Percentiles rank a stretch among this genome's conserved stretches.
These are phyloP conservation scores for Lathyrus sativus DNA, from an alignment of 306 rosid genomes.

Conservation along the genomic window DNA sequence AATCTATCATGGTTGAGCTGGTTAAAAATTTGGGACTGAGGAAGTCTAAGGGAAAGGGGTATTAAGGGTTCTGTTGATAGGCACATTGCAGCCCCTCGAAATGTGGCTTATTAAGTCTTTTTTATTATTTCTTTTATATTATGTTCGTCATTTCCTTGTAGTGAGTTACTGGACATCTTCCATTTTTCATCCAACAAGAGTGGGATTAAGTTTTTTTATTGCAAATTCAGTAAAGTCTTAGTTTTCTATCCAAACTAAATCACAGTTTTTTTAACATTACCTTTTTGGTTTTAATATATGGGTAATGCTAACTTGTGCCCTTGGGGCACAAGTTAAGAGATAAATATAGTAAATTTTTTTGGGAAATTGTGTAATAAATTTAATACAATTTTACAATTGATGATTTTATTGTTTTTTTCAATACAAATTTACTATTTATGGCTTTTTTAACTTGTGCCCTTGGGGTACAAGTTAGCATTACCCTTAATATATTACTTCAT, in stretches of 20 bases:
- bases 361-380: too few relatives aligned
- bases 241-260: not conserved
- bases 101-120: not conserved
- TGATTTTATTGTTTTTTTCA: too few relatives aligned
- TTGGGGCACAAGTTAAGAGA: too few relatives aligned
- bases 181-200: not conserved
- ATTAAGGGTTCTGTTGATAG: slow-evolving; percentile 1
- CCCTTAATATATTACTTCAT: slow-evolving; percentile 12
- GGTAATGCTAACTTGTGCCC: too few relatives aligned
- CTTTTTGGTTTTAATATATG: slow-evolving; percentile 23
- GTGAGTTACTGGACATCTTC: not conserved
- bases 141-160: not conserved
- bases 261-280: not conserved
- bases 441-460: too few relatives aligned
- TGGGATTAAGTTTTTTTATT: not conserved
- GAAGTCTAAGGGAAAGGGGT: not conserved
- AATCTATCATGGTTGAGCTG: not conserved
- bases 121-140: not conserved
- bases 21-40: not conserved
- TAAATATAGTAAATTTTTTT: too few relatives aligned
- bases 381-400: too few relatives aligned
- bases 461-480: too few relatives aligned
- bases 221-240: not conserved
- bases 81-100: not conserved
- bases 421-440: too few relatives aligned